Base-by-base conservation (phyloP, 2,329 filamentous ascomycete species). In the Ampelomyces quisqualis region DNA sequence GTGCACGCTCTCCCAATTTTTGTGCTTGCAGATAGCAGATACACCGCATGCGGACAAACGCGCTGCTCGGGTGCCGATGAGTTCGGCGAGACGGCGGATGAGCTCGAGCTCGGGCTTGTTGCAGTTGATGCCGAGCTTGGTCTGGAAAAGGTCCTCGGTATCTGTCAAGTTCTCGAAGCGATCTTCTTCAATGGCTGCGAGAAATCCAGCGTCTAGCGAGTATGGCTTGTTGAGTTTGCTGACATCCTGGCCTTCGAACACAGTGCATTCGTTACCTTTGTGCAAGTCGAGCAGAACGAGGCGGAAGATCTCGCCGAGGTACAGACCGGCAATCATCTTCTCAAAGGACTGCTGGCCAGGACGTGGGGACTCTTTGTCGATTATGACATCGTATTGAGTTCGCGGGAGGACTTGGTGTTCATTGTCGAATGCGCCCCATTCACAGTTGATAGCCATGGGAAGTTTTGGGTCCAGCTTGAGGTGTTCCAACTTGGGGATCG, bases 381-480 rank as follows among this genome's bases (percentile, higher is more conserved):
- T 88, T 55, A 85, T 82, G 46, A 87, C 75, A 67, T 97, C 91
- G 70, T 93, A 97, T 45, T 81, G 81, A 27, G 90, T 96, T 40
- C 85, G 81, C 13, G 91, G 91, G 15, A 97, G 83, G 38, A 96
- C 86, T 59, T 85, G 78, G 73, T 93, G 86, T 70, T 95, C 89
- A 68, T 95, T 96, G 71, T 97, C 91, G 64, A 97, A 97, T 22
- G 91, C 90, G 49, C 91, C 91, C 80, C 90, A 97, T 71, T 97
- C 91, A 75, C 91, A 96, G 77, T 97, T 97, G 75, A 97, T 96
- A 34, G 89, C 90, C 80, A 97, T 94, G 32, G 85, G 89, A 46
- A 82, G 82, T 47, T 93, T 84, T 0, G 88, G 76, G 34, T 90
- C 86, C 24, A 97, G 80, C 61, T 94, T 93, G 77, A 95, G 80